Conservation (phyloP, 2,329 filamentous ascomycete genomes). For the Gnomoniopsis smithogilvyi region DNA sequence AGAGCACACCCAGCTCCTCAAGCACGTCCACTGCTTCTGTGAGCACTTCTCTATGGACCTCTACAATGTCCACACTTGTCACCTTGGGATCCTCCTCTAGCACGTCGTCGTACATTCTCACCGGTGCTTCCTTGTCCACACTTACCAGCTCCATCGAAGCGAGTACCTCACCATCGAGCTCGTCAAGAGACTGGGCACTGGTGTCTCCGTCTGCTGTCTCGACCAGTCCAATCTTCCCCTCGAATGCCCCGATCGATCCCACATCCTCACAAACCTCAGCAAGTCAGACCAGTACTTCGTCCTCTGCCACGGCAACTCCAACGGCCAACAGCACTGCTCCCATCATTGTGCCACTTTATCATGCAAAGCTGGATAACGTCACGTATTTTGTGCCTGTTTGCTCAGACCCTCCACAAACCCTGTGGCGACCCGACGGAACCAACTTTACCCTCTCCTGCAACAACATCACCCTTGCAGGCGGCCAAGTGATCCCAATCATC, state of each 20-base stretch:
- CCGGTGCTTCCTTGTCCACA: neutral
- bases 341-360: neutral
- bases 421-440: slow-evolving; percentile 1
- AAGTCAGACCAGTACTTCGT: neutral
- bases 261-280: neutral
- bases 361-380: neutral
- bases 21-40: too few species aligned
- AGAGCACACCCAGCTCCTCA: neutral
- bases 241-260: neutral
- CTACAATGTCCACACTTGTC: too few species aligned
- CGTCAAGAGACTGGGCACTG: neutral
- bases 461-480: neutral
- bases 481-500: neutral
- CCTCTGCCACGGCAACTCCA: neutral
- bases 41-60: too few species aligned
- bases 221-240: neutral
- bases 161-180: neutral
- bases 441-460: neutral
- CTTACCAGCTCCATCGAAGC: neutral
- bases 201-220: neutral
- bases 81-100: neutral
- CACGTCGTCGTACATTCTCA: neutral
- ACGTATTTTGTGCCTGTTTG: slow-evolving; percentile 1
- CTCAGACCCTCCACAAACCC: neutral
- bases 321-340: neutral